phyloP scores from a whole-genome alignment of 2,329 filamentous ascomycete species.

The Paecilomyces formosus region DNA sequence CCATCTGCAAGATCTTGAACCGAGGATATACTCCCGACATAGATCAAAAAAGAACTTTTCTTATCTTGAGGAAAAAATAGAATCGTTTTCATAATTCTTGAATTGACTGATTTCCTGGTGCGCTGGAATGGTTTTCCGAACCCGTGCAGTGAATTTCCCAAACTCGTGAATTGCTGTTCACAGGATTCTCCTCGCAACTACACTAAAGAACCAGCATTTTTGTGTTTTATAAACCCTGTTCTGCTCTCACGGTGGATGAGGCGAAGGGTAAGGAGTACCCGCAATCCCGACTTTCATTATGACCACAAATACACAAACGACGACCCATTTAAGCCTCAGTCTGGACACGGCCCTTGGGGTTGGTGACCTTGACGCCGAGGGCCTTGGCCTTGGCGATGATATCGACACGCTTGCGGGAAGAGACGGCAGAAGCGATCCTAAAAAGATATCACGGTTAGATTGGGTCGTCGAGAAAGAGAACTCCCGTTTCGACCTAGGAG shows the following conservation, averaged over 20 bases:
- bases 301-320: slow-evolving; percentile 2
- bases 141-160: background rate
- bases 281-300: slow-evolving; percentile 1
- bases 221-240: background rate
- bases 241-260: background rate
- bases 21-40: background rate
- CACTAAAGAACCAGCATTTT: background rate
- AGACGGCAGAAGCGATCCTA: slow-evolving; percentile 97
- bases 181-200: background rate
- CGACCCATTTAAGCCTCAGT: slow-evolving; percentile 62
- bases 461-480: background rate
- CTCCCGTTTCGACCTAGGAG: background rate
- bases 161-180: background rate
- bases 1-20: background rate
- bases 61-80: background rate
- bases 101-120: background rate
- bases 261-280: background rate
- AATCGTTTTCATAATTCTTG: background rate
- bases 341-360: slow-evolving; percentile 97
- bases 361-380: slow-evolving; percentile 98
- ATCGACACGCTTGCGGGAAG: slow-evolving; percentile 96
- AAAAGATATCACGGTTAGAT: slow-evolving; percentile 2
- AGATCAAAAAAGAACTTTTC: background rate
- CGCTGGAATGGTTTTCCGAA: background rate
- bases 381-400: slow-evolving; percentile 97